These are phyloP conservation scores for Camellia sinensis DNA, from an alignment of 148 eudicot genomes.

Conservation along the genomic window DNA sequence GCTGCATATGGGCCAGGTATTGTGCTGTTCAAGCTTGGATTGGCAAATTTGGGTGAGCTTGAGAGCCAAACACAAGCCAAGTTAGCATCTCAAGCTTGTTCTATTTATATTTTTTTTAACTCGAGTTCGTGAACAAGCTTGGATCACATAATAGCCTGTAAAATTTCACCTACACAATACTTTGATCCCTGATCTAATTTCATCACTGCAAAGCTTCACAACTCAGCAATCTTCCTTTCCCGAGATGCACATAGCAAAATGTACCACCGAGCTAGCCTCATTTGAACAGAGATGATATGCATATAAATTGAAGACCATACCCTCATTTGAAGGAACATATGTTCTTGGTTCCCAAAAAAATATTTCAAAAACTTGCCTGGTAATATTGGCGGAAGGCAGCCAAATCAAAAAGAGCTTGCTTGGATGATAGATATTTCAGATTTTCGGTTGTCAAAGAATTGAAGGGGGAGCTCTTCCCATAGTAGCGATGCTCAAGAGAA, in stretches of 20 bases:
- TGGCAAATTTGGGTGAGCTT: not conserved
- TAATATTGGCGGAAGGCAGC: slow-evolving; percentile 85
- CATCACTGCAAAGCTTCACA: not conserved
- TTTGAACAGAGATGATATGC: not conserved
- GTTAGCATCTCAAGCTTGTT: not conserved
- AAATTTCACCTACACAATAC: not conserved
- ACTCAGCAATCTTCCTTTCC: not conserved
- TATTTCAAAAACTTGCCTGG: slow-evolving; percentile 52
- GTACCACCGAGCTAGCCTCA: slow-evolving; percentile 3
- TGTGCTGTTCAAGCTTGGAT: not conserved
- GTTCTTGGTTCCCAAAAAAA: not conserved
- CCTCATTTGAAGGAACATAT: not conserved
- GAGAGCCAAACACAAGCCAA: not conserved
- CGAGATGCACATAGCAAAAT: not conserved
- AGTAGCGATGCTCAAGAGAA: slow-evolving; percentile 94
- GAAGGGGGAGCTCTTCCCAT: slow-evolving; percentile 94
- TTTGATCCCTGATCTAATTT: not conserved
- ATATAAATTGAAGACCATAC: not conserved
- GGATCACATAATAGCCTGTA: not conserved
- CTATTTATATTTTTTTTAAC: not conserved
- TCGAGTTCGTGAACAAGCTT: not conserved
- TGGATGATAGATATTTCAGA: slow-evolving; percentile 84
- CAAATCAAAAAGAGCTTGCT: slow-evolving; percentile 95
- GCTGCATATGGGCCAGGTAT: not conserved
- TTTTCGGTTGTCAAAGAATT: slow-evolving; percentile 64